Evolutionary conservation across 176 grass and related monocot species (phyloP).

Genomic region (Saccharum spontaneum): DNA sequence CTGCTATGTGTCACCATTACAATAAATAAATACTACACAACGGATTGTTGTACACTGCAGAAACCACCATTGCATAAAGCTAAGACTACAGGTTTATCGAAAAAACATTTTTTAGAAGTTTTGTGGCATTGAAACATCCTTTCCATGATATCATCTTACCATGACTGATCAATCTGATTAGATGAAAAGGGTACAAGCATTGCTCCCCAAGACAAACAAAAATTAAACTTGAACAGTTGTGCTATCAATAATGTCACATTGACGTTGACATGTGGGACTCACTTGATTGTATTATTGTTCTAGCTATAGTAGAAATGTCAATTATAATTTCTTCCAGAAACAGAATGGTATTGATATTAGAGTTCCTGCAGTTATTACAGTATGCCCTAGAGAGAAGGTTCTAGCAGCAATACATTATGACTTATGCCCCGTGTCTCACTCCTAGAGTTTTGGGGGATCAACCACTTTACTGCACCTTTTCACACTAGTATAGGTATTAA

Average conservation of each 20-base stretch:
- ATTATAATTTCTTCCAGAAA: conserved; percentile 33
- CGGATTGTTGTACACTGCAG: neutral
- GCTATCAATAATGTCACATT: conserved; percentile 27
- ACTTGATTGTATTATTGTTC: conserved; percentile 37
- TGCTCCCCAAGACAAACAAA: conserved; percentile 16
- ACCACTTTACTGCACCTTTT: conserved; percentile 49
- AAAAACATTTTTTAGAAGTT: neutral
- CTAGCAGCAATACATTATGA: conserved; percentile 42
- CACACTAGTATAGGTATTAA: conserved; percentile 56
- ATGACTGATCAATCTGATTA: conserved; percentile 8
- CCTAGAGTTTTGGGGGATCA: conserved; percentile 48
- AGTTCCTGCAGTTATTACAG: conserved; percentile 55
- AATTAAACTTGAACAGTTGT: conserved; percentile 3
- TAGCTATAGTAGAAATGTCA: conserved; percentile 30
- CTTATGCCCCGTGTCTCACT: conserved; percentile 36
- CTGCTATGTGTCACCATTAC: conserved; percentile 13
- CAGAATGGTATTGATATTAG: conserved; percentile 30
- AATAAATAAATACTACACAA: conserved; percentile 37
- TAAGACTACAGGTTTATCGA: conserved; percentile 27
- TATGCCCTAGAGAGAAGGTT: conserved; percentile 48
- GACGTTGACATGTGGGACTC: conserved; percentile 38
- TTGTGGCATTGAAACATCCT: conserved; percentile 13
- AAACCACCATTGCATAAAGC: conserved; percentile 9
- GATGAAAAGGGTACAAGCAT: conserved; percentile 12
- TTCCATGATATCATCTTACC: conserved; percentile 17